Conservation (phyloP, 495 filamentous ascomycete genomes). For the Penicillium cataractarum region DNA sequence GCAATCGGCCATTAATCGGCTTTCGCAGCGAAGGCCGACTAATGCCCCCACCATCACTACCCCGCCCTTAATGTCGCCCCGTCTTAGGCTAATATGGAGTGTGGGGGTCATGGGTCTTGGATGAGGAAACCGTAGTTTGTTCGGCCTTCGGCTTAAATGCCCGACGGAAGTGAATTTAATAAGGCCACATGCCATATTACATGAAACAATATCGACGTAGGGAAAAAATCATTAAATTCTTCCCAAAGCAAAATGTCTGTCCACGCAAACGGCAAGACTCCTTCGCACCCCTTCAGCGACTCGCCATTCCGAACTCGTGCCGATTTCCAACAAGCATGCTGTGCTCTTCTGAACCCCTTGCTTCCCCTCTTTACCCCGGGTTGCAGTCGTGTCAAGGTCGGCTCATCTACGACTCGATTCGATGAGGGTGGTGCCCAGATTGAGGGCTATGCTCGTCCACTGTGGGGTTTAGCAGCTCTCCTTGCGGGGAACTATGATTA, state of each 20-base stretch:
- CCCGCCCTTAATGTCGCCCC: not conserved
- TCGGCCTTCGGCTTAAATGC: not conserved
- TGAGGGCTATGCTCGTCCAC: constrained; percentile 73
- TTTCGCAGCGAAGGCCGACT: not conserved
- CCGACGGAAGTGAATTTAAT: constrained; percentile 23
- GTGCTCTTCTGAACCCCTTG: constrained; percentile 64
- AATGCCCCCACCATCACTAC: not conserved
- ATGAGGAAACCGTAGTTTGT: not conserved
- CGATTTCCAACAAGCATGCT: constrained; percentile 61
- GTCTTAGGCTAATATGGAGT: not conserved
- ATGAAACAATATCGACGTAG: too few species aligned
- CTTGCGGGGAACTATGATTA: constrained; percentile 68
- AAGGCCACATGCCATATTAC: not conserved
- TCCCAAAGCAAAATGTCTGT: constrained; percentile 30
- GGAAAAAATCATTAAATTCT: constrained; percentile 11
- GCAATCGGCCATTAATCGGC: not conserved
- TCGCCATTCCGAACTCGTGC: constrained; percentile 43
- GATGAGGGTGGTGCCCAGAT: constrained; percentile 78
- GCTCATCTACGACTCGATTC: constrained; percentile 68
- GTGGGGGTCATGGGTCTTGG: not conserved
- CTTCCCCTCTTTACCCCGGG: constrained; percentile 64
- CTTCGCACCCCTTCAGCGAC: constrained; percentile 35
- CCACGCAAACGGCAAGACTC: constrained; percentile 36
- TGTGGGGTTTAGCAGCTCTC: constrained; percentile 74
- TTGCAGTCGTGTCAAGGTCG: constrained; percentile 60